A percentile compares a stretch with the other conserved stretches of the same genome.
phyloP scores from a whole-genome alignment of 2,329 filamentous ascomycete species.

The Xylaria hypoxylon region DNA sequence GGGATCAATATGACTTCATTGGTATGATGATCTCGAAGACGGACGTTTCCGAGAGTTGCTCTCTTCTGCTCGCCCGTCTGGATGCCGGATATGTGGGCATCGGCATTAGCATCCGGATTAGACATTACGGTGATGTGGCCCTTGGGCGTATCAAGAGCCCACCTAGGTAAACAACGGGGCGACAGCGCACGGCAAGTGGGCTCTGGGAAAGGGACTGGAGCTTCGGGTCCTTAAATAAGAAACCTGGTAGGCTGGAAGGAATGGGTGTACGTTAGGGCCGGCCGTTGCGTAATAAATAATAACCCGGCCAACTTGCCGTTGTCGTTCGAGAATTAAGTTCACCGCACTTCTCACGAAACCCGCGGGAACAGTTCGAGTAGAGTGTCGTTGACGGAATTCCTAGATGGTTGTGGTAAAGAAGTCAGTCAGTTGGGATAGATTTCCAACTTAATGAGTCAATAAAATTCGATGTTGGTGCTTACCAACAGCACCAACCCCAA shows the following conservation, averaged over 20 bases:
- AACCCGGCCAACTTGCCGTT: neutral
- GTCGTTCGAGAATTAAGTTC: neutral
- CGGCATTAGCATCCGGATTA: neutral
- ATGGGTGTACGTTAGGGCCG: neutral
- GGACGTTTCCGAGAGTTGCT: slow-evolving; percentile 56
- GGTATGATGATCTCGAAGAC: slow-evolving; percentile 56
- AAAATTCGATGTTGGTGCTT: neutral
- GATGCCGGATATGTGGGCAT: slow-evolving; percentile 8
- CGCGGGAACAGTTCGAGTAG: neutral
- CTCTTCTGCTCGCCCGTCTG: slow-evolving; percentile 20
- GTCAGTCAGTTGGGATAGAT: neutral
- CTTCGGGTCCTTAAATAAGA: neutral
- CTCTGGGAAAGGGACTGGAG: neutral
- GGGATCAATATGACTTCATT: slow-evolving; percentile 53
- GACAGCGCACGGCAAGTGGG: neutral
- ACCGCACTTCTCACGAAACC: neutral
- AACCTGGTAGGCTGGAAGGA: neutral
- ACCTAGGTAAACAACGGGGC: neutral
- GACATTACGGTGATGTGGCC: slow-evolving; percentile 15
- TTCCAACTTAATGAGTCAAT: neutral
- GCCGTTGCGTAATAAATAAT: slow-evolving; percentile 1
- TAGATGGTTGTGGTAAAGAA: neutral
- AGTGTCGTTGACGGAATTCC: neutral
- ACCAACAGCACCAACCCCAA: slow-evolving; percentile 9
- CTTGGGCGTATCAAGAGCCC: neutral